Base-by-base conservation (phyloP, 2,329 filamentous ascomycete species). In the Raffaelea ambrosiae region DNA sequence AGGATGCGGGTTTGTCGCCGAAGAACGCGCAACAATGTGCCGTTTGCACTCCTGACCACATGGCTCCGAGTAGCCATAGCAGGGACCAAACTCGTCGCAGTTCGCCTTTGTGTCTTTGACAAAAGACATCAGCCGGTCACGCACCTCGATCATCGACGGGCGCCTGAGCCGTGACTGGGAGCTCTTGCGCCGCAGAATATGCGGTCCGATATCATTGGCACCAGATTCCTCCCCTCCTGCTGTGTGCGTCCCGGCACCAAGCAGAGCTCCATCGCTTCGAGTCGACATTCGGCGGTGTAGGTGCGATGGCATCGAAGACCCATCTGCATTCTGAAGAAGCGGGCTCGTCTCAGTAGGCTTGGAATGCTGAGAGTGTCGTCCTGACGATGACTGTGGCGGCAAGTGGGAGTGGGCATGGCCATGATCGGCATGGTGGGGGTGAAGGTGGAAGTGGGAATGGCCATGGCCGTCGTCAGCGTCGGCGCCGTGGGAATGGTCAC, bases 401-500 rank as follows among this genome's bases (percentile, higher is more conserved):
- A 19, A 13, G 19, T 43, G 43, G 10, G 23, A 13, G 29, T 31
- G 39, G 3, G 4, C 3, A 26, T 16, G 41, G n/a, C n/a, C 33
- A 19, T 50, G 45, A 5, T 23, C 23, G 35, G 44, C 40, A 3
- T 3, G 2, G n/a, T 49, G 36, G 8, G 29, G 9, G 3, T 18
- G 3, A 8, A 43, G 33, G 5, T 20, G 13, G 11, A 21, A 20
- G 16, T n/a, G 29, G 21, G 48, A 57, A 50, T 52, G 61, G 57
- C 47, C 61, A 54, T 54, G 64, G 54, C 54, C 59, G 14, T 62
- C 62, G 22, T 52, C 52, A 4, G 58, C 59, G 51, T 73, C 66
- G 19, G 81, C 81, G 13, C 78, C 73, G 58, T 90, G 85, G 40
- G 73, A 77, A 58, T 89, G 85, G 53, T 88, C 84, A 64, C 87